Conservation (phyloP, 257 asterid genomes). For the Solanum bukasovii region DNA sequence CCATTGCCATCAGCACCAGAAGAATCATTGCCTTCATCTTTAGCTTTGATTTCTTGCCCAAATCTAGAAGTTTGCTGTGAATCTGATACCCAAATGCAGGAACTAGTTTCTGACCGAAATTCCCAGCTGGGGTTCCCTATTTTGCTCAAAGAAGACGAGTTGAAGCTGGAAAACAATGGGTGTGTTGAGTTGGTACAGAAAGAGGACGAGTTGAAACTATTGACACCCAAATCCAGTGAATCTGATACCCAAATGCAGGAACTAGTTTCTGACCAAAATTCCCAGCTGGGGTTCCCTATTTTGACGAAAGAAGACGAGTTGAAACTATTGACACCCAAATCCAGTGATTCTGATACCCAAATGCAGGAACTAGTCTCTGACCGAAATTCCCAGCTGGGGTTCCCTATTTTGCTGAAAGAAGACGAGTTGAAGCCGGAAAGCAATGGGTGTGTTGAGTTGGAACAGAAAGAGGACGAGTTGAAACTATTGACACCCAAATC, state of each 20-base stretch:
- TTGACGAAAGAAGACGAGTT: background rate
- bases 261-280: too few species aligned
- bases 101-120: background rate
- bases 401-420: too few species aligned
- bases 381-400: too few species aligned
- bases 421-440: background rate
- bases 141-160: background rate
- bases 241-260: too few species aligned
- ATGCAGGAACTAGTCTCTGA: too few species aligned
- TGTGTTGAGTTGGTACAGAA: background rate
- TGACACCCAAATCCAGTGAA: too few species aligned
- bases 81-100: background rate
- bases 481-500: background rate
- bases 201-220: background rate
- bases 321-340: too few species aligned
- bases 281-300: background rate
- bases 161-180: background rate
- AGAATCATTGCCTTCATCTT: background rate
- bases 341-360: too few species aligned
- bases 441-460: background rate
- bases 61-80: background rate
- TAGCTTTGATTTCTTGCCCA: background rate
- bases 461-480: background rate
- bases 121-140: background rate
- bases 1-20: constrained; percentile 5